Evolutionary conservation across 1,284 basidiomycete species (phyloP).

Genomic region (Ganoderma multipileum): DNA sequence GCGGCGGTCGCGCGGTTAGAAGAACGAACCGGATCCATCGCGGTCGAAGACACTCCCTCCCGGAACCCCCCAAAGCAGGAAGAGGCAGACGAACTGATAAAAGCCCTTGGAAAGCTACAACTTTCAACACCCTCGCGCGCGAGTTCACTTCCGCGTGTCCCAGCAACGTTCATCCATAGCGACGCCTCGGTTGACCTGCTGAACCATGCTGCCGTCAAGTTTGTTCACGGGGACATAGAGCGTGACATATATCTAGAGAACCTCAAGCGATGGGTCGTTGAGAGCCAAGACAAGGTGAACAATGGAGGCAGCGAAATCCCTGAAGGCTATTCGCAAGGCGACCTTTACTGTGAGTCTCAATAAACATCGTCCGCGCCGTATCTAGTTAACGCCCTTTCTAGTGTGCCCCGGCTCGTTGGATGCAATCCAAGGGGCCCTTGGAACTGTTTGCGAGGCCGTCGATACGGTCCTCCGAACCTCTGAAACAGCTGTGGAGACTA

Average conservation of each 20-base stretch:
- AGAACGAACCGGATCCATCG: conserved; percentile 35
- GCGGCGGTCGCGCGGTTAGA: conserved; percentile 80
- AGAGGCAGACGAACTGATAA: conserved; percentile 56
- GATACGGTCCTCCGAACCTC: conserved; percentile 58
- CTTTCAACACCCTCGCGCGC: conserved; percentile 39
- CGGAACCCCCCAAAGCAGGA: not conserved
- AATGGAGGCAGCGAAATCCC: conserved; percentile 84
- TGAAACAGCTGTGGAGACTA: conserved; percentile 19
- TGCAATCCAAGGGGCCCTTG: conserved; percentile 80
- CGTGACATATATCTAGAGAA: conserved; percentile 73
- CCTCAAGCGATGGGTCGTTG: conserved; percentile 64
- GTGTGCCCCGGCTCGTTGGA: conserved; percentile 75
- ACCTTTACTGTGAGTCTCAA: conserved; percentile 76
- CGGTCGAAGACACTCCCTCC: not conserved
- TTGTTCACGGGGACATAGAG: conserved; percentile 75
- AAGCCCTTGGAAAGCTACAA: conserved; percentile 62
- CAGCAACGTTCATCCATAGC: conserved; percentile 58
- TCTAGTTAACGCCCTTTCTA: conserved; percentile 36
- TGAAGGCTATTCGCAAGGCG: conserved; percentile 73
- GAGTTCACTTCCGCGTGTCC: conserved; percentile 22
- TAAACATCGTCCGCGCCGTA: not conserved
- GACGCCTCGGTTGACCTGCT: conserved; percentile 61
- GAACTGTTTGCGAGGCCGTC: conserved; percentile 86
- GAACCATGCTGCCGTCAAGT: conserved; percentile 70
- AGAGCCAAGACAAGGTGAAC: conserved; percentile 71